Base-by-base conservation (phyloP, 352 stramenopile species). In the Blastocystis sp. region DNA sequence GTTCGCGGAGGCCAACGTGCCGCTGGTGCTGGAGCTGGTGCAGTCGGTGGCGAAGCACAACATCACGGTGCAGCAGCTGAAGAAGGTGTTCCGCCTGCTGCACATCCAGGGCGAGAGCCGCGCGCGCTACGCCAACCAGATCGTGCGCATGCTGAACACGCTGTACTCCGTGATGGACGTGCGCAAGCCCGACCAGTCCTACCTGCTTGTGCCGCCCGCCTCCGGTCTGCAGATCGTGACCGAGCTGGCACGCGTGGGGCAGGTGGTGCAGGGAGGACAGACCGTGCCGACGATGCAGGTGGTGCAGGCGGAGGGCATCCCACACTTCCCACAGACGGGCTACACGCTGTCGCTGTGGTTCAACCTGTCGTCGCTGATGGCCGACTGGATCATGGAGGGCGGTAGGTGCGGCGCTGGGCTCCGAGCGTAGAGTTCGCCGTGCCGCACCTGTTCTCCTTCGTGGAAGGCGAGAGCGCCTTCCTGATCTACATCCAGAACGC, bases 301-400 rank as follows among this genome's bases (percentile, higher is more conserved):
- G 28, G 28, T 34, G 28, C 28, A 34, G 28, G 48, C 14, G 48
- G 48, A 57, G 6, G 71, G 71, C 59, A 81, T 81, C 65, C 24
- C 54, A 11, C 74, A 57, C 34, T 88, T 88, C 61, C 78, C 78
- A 1, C n/a, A 11, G 9, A 17, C 17, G 34, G 78, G 78, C 11
- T 88, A 76, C 54, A 63, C 74, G 42, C 38, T 84, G 28, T 84
- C 74, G 4, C 40, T 84, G 17, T 88, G 78, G 78, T 88, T 88
- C 54, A 88, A 88, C 48, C 45, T 88, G 3, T 14, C 24, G 6
- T 65, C 40, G 40, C 48, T 88, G 4, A 24, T 54, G 43, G 78
- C 78, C n/a, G 45, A 76, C 34, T 88, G 78, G 78, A 70, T 84
- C 34, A 84, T 84, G 74, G 40, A 84, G 24, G 74, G 74, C n/a